These are phyloP conservation scores for Cladosporium sphaerospermum DNA, from an alignment of 2,329 filamentous ascomycete genomes.

Conservation along the genomic window DNA sequence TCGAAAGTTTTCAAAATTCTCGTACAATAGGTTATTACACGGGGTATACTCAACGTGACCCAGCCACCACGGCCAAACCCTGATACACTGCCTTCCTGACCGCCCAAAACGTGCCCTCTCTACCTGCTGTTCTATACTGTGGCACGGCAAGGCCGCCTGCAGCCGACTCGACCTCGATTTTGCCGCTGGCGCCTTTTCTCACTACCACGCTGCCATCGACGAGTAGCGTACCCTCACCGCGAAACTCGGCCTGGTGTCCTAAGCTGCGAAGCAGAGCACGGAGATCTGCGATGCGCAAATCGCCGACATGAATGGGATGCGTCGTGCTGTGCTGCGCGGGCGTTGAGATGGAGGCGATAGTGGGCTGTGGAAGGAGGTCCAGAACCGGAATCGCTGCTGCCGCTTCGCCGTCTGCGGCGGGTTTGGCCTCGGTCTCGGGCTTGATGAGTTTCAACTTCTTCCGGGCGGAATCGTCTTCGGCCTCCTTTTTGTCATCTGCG, in stretches of 20 bases:
- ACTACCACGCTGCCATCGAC: constrained; percentile 86
- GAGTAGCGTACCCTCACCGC: constrained; percentile 84
- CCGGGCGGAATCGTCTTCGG: constrained; percentile 38
- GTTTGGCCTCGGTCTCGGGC: constrained; percentile 35
- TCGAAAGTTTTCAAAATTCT: not conserved
- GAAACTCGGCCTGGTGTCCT: constrained; percentile 84
- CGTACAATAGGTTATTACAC: constrained; percentile 5
- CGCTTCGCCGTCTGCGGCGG: constrained; percentile 39
- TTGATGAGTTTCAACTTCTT: constrained; percentile 50
- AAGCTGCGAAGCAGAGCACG: constrained; percentile 73
- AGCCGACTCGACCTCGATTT: constrained; percentile 79
- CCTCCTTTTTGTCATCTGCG: constrained; percentile 31
- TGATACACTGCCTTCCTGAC: constrained; percentile 92
- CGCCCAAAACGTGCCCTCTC: constrained; percentile 67
- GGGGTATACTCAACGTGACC: constrained; percentile 42
- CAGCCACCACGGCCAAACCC: constrained; percentile 82
- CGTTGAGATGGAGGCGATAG: constrained; percentile 1
- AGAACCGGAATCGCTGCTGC: constrained; percentile 43
- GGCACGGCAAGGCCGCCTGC: constrained; percentile 38
- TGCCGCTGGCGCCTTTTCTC: constrained; percentile 70
- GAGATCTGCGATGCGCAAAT: constrained; percentile 81
- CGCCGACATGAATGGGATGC: constrained; percentile 80
- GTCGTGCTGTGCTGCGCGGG: constrained; percentile 43
- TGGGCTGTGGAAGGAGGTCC: constrained; percentile 42
- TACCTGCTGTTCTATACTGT: constrained; percentile 6